phyloP scores from a whole-genome alignment of 495 filamentous ascomycete genomes.

The Aspergillus cavernicola region DNA sequence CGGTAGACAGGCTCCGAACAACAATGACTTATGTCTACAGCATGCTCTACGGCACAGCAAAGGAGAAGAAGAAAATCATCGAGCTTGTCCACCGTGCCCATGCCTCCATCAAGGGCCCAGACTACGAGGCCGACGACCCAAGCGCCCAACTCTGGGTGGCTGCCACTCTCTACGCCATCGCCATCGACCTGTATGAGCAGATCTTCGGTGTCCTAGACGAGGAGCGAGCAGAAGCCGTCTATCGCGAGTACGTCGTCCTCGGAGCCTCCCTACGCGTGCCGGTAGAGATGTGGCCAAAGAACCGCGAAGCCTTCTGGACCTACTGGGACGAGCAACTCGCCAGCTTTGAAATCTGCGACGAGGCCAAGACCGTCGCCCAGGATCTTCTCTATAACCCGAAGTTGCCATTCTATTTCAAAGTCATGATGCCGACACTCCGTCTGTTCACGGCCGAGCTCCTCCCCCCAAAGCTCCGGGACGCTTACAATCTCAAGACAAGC shows the following conservation, averaged over 20 bases:
- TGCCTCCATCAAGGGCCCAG: constrained; percentile 25
- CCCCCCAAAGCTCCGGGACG: constrained; percentile 25
- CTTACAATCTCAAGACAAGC: constrained; percentile 24
- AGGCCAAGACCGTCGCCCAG: constrained; percentile 31
- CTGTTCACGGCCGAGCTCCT: constrained; percentile 33
- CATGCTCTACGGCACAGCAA: constrained; percentile 34
- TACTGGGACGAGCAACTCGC: constrained; percentile 39
- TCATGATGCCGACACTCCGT: constrained; percentile 25
- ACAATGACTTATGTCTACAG: constrained; percentile 45
- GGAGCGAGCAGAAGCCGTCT: constrained; percentile 24
- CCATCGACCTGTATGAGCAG: constrained; percentile 31
- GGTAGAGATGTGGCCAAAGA: constrained; percentile 33
- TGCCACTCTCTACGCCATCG: constrained; percentile 36
- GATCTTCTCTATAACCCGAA: constrained; percentile 30
- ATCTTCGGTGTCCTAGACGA: constrained; percentile 29
- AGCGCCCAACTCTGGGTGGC: constrained; percentile 42
- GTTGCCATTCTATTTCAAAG: constrained; percentile 20
- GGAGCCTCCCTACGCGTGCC: constrained; percentile 33
- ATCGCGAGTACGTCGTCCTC: constrained; percentile 37
- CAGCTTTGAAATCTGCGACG: constrained; percentile 24
- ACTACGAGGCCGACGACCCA: constrained; percentile 32
- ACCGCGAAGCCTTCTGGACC: constrained; percentile 33
- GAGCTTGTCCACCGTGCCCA: constrained; percentile 37
- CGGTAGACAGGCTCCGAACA: constrained; percentile 37
- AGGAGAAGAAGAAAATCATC: constrained; percentile 32